Conservation (phyloP, 805 yeast genomes). For the Starmerella stellata region DNA sequence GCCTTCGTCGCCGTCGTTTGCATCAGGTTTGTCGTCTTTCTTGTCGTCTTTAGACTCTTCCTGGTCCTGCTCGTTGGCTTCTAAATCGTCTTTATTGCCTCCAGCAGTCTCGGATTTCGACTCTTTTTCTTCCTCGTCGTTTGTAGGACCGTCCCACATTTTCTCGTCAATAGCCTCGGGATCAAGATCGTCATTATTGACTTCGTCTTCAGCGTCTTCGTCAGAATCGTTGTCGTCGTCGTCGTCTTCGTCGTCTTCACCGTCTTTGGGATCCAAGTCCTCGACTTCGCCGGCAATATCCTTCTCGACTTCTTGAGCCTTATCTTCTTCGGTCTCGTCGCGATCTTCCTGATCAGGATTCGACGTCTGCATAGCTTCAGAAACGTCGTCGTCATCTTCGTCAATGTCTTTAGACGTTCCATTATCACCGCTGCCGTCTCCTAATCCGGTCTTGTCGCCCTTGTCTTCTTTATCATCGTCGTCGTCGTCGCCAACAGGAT, state of each 20-base stretch:
- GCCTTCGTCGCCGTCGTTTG: slow-evolving; percentile 29
- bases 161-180: slow-evolving; percentile 91
- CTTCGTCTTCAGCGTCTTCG: slow-evolving; percentile 69
- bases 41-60: slow-evolving; percentile 21
- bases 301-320: slow-evolving; percentile 87
- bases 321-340: slow-evolving; percentile 37
- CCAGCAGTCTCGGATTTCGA: slow-evolving; percentile 60
- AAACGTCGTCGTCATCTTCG: slow-evolving; percentile 78
- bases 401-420: slow-evolving; percentile 59
- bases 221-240: slow-evolving; percentile 36
- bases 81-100: slow-evolving; percentile 24
- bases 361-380: slow-evolving; percentile 52
- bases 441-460: slow-evolving; percentile 79
- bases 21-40: slow-evolving; percentile 23
- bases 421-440: slow-evolving; percentile 80
- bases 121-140: slow-evolving; percentile 46
- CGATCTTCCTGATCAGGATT: slow-evolving; percentile 40
- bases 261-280: slow-evolving; percentile 49
- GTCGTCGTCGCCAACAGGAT: slow-evolving; percentile 46
- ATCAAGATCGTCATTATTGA: slow-evolving; percentile 80
- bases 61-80: slow-evolving; percentile 17
- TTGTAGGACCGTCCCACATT: slow-evolving; percentile 92
- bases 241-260: slow-evolving; percentile 29
- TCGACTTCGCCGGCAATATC: slow-evolving; percentile 92
- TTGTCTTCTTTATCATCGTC: slow-evolving; percentile 35